A percentile compares a stretch with the other conserved stretches of the same genome.
Conservation (phyloP, 192 early-diverging fungal species). For the Coemansia sp. region DNA sequence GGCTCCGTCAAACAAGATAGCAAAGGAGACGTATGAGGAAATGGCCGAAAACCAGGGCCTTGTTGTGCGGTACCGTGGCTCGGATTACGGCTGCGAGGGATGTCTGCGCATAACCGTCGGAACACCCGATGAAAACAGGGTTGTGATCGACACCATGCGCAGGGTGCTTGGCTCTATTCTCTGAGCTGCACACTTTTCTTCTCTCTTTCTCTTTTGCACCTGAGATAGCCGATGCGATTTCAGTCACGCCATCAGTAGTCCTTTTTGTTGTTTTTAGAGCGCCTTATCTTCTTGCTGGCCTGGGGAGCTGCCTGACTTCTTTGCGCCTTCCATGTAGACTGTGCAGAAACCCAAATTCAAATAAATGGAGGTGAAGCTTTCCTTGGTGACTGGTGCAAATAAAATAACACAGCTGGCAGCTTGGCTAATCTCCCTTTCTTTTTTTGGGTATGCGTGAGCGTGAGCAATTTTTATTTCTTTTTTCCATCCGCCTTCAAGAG, state of each 20-base stretch:
- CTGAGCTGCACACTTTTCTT: not conserved
- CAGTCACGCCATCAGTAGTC: not conserved
- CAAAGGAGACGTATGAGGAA: slow-evolving; percentile 72
- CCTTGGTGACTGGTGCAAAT: too few species aligned
- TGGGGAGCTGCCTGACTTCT: too few species aligned
- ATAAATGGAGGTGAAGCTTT: too few species aligned
- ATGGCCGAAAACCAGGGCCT: slow-evolving; percentile 85
- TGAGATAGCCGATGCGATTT: not conserved
- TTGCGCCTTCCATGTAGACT: too few species aligned
- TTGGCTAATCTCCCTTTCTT: too few species aligned
- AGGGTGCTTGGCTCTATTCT: slow-evolving; percentile 24
- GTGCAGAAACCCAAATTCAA: too few species aligned
- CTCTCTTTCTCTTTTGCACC: not conserved
- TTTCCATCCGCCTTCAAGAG: too few species aligned
- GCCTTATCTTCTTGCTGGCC: too few species aligned
- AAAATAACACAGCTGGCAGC: too few species aligned
- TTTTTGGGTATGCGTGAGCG: too few species aligned
- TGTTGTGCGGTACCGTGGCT: slow-evolving; percentile 93
- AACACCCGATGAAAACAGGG: slow-evolving; percentile 77
- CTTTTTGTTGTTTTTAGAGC: not conserved
- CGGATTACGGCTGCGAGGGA: slow-evolving; percentile 88
- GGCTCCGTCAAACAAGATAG: slow-evolving; percentile 68
- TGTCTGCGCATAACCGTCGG: slow-evolving; percentile 96
- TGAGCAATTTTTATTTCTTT: too few species aligned
- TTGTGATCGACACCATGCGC: slow-evolving; percentile 59